Conservation (phyloP, 2,329 filamentous ascomycete genomes). For the Monilinia aucupariae region DNA sequence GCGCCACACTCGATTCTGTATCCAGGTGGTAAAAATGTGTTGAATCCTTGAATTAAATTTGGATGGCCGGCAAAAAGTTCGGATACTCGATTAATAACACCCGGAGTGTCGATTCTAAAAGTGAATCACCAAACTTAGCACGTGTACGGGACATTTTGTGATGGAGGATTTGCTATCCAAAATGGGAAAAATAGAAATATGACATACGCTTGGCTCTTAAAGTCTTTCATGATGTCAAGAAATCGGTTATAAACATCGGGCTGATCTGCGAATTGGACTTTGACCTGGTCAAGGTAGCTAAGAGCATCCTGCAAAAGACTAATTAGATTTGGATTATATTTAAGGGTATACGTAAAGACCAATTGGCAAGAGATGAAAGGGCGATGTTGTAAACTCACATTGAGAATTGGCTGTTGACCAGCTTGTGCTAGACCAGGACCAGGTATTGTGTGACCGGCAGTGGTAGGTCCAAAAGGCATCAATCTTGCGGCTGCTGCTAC, state of each 20-base stretch:
- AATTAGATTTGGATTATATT: slow-evolving; percentile 17
- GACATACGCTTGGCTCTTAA: slow-evolving; percentile 90
- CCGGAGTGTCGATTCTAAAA: slow-evolving; percentile 82
- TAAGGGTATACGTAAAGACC: slow-evolving; percentile 2
- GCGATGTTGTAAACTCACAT: slow-evolving; percentile 44
- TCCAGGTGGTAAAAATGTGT: slow-evolving; percentile 91
- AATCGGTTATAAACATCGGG: slow-evolving; percentile 97
- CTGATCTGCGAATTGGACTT: slow-evolving; percentile 94
- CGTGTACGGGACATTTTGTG: slow-evolving; percentile 30
- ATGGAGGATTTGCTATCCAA: background rate
- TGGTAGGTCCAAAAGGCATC: slow-evolving; percentile 47
- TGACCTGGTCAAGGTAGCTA: slow-evolving; percentile 96
- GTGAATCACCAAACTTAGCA: slow-evolving; percentile 1
- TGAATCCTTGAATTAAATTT: slow-evolving; percentile 93
- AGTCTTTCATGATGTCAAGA: slow-evolving; percentile 99
- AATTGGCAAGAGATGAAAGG: slow-evolving; percentile 17
- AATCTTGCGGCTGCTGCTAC: slow-evolving; percentile 56
- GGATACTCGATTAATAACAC: slow-evolving; percentile 94
- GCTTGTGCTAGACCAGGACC: slow-evolving; percentile 56
- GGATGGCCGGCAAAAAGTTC: slow-evolving; percentile 94
- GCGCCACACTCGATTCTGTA: slow-evolving; percentile 96
- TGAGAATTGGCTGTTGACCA: slow-evolving; percentile 75
- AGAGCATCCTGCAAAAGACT: slow-evolving; percentile 59
- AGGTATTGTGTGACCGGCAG: slow-evolving; percentile 33
- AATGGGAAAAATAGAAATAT: background rate